phyloP scores from a whole-genome alignment of 1,284 basidiomycete genomes.

The Fomes fomentarius region DNA sequence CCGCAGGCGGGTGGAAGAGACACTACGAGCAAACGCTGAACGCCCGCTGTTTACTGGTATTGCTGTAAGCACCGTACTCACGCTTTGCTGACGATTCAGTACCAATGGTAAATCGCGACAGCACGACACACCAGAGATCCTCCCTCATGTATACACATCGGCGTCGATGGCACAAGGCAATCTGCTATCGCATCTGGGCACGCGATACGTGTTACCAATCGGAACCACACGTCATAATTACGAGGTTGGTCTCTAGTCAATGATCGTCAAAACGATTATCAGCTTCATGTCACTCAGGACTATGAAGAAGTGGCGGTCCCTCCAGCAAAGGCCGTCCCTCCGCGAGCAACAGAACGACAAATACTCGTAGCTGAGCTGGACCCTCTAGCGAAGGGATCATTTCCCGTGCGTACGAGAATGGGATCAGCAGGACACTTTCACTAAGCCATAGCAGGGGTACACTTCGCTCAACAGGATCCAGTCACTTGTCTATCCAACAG shows the following conservation, averaged over 20 bases:
- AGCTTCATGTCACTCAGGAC: conserved; percentile 40
- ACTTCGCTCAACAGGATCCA: conserved; percentile 91
- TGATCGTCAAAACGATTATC: too few relatives aligned
- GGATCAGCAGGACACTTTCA: background rate
- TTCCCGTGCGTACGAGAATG: conserved; percentile 63
- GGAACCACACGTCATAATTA: conserved; percentile 76
- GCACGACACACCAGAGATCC: conserved; percentile 63
- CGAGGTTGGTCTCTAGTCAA: conserved; percentile 52
- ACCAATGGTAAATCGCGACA: conserved; percentile 1
- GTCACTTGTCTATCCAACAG: conserved; percentile 93
- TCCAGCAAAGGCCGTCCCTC: conserved; percentile 81
- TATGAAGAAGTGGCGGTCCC: conserved; percentile 91
- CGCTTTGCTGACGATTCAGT: conserved; percentile 3
- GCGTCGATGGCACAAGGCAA: conserved; percentile 62
- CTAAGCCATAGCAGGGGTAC: conserved; percentile 67
- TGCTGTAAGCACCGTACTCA: conserved; percentile 46
- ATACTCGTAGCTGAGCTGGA: conserved; percentile 81
- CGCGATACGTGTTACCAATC: conserved; percentile 82
- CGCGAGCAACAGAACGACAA: conserved; percentile 73
- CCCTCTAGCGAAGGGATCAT: conserved; percentile 82
- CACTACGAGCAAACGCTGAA: conserved; percentile 64
- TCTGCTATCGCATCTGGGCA: conserved; percentile 73
- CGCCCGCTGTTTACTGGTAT: conserved; percentile 69
- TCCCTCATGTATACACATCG: conserved; percentile 93
- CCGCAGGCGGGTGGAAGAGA: conserved; percentile 67